phyloP scores from a whole-genome alignment of 148 eudicot genomes.

The Fagopyrum tataricum region DNA sequence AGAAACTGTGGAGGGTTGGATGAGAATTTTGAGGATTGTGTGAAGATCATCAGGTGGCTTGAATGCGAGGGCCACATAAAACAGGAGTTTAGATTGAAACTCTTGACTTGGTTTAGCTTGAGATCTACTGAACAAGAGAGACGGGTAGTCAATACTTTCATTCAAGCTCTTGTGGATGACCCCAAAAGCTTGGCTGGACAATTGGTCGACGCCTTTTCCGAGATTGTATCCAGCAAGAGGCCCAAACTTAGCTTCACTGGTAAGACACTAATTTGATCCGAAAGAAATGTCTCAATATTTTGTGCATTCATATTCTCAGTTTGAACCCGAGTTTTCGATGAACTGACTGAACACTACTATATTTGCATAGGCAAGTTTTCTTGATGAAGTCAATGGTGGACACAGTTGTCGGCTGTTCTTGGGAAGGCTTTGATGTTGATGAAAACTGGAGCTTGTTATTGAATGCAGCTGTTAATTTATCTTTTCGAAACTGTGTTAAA shows the following conservation, averaged over 20 bases:
- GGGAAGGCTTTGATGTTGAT: background rate
- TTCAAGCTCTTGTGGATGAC: conserved; percentile 59
- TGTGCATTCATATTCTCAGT: background rate
- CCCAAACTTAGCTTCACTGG: conserved; percentile 32
- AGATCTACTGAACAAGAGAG: conserved; percentile 82
- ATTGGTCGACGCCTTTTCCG: conserved; percentile 69
- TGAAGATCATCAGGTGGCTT: conserved; percentile 60
- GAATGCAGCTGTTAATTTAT: background rate
- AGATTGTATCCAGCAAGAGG: conserved; percentile 61
- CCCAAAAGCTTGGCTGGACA: conserved; percentile 80
- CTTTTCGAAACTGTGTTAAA: background rate
- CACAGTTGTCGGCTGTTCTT: background rate
- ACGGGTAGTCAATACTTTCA: conserved; percentile 69
- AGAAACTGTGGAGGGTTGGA: conserved; percentile 38
- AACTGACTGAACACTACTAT: background rate
- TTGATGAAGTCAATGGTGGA: background rate
- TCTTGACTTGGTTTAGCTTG: conserved; percentile 87
- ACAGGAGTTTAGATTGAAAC: conserved; percentile 63
- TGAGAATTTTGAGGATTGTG: conserved; percentile 71
- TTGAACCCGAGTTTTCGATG: background rate
- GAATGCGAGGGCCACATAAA: conserved; percentile 59
- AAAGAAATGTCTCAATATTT: too few relatives aligned
- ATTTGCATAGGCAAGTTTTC: background rate
- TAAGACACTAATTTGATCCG: background rate
- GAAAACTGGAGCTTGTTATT: background rate